Conservation (phyloP, 352 stramenopile genomes). For the Halophytophthora batemanensis region DNA sequence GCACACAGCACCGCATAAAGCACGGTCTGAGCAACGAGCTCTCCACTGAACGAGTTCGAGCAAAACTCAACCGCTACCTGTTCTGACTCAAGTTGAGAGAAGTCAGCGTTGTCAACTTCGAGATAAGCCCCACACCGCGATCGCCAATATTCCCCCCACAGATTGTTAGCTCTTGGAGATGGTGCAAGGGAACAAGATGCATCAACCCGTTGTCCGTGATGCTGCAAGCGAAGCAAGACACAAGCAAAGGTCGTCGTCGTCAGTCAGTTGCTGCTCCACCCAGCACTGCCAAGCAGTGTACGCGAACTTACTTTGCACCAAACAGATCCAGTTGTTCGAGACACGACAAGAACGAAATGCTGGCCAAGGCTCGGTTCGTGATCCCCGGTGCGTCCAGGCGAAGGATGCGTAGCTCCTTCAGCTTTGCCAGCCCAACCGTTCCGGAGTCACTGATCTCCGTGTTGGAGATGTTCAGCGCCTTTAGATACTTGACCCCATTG, state of each 20-base stretch:
- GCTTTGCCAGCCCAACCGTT: slow-evolving; percentile 37
- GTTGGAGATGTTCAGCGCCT: slow-evolving; percentile 60
- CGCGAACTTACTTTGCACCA: slow-evolving; percentile 63
- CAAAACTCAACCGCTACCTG: slow-evolving; percentile 40
- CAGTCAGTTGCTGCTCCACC: not conserved
- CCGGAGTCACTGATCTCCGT: slow-evolving; percentile 69
- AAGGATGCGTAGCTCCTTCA: slow-evolving; percentile 58
- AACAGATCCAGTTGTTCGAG: slow-evolving; percentile 73
- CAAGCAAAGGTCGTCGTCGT: slow-evolving; percentile 1
- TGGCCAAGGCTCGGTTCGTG: slow-evolving; percentile 56
- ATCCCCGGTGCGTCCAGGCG: slow-evolving; percentile 62
- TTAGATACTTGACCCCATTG: slow-evolving; percentile 36
- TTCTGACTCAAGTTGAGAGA: slow-evolving; percentile 85
- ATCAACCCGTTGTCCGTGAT: slow-evolving; percentile 70
- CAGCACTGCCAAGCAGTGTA: not conserved
- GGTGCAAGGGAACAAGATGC: slow-evolving; percentile 47
- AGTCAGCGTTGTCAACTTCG: slow-evolving; percentile 65
- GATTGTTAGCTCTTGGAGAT: slow-evolving; percentile 60
- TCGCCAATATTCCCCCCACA: slow-evolving; percentile 69
- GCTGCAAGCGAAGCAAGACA: too few relatives aligned
- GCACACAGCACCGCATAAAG: too few relatives aligned
- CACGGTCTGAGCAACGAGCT: not conserved
- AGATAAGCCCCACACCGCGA: slow-evolving; percentile 67
- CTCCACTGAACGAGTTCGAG: too few relatives aligned
- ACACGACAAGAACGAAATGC: slow-evolving; percentile 47